Percentiles rank a stretch among this genome's conserved stretches.
Conservation (phyloP, 1,284 basidiomycete species). For the Malassezia caprae region DNA sequence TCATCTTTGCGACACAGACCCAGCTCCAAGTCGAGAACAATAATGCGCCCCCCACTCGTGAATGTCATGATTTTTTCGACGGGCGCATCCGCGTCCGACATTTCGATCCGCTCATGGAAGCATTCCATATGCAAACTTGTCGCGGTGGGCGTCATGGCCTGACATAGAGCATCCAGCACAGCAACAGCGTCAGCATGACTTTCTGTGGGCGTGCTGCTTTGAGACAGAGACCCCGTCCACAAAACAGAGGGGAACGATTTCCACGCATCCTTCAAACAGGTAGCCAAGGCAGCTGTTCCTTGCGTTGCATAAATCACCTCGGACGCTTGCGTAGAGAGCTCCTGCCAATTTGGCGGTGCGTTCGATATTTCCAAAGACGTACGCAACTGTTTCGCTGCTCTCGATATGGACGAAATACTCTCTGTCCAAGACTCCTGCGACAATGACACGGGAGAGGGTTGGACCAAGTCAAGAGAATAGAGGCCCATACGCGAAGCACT, state of each 20-base stretch:
- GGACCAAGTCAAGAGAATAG: not conserved
- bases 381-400: not conserved
- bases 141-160: not conserved
- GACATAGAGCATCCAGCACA: conserved; percentile 3
- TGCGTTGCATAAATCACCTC: not conserved
- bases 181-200: not conserved
- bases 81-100: not conserved
- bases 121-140: conserved; percentile 9
- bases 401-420: not conserved
- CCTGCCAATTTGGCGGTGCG: not conserved
- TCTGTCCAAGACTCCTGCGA: conserved; percentile 5
- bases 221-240: conserved; percentile 1
- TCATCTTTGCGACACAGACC: not conserved
- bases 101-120: conserved; percentile 10
- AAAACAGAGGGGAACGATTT: not conserved
- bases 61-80: conserved; percentile 10
- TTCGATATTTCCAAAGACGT: not conserved
- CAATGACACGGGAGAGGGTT: not conserved
- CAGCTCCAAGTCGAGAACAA: conserved; percentile 18
- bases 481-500: not conserved
- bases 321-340: conserved; percentile 3
- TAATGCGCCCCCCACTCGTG: conserved; percentile 12
- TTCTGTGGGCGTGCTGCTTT: not conserved
- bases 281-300: not conserved
- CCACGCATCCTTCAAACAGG: not conserved